Evolutionary conservation across 1,284 basidiomycete species (phyloP).

Genomic region (Pterula multifida): DNA sequence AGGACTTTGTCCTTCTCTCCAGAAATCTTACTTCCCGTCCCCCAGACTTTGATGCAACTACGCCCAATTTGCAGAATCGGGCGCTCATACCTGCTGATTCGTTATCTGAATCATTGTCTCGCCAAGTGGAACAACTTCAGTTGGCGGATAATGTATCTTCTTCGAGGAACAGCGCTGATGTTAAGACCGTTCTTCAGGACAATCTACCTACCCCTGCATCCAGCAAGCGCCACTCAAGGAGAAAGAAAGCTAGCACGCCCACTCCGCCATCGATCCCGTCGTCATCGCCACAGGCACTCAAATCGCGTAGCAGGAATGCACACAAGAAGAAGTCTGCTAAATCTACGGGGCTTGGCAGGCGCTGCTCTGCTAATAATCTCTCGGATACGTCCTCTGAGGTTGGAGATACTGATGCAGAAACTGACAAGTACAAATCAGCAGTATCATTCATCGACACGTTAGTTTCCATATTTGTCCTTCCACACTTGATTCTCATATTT

Average conservation of each 20-base stretch:
- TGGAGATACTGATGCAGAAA: conserved; percentile 9
- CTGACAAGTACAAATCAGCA: not conserved
- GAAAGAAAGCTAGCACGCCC: not conserved
- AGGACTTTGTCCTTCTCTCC: conserved; percentile 32
- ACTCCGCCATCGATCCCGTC: not conserved
- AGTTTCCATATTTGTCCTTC: not conserved
- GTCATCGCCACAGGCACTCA: not conserved
- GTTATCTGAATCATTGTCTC: not conserved
- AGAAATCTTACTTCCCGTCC: conserved; percentile 15
- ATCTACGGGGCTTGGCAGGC: conserved; percentile 19
- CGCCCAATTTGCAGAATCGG: conserved; percentile 6
- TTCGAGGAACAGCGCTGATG: not conserved
- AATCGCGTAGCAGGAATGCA: conserved; percentile 1
- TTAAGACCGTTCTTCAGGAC: not conserved
- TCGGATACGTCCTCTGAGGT: conserved; percentile 31
- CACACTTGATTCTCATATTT: not conserved
- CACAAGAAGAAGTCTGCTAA: conserved; percentile 6
- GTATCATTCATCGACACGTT: not conserved
- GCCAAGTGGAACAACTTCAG: not conserved
- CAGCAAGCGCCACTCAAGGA: not conserved
- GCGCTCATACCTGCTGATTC: not conserved
- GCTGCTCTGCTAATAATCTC: conserved; percentile 39
- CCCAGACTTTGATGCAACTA: conserved; percentile 11
- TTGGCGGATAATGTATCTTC: not conserved
- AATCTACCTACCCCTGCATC: not conserved